Evolutionary conservation across 768 basidiomycete species (phyloP).

Genomic region (Leccinum fibrillosum): DNA sequence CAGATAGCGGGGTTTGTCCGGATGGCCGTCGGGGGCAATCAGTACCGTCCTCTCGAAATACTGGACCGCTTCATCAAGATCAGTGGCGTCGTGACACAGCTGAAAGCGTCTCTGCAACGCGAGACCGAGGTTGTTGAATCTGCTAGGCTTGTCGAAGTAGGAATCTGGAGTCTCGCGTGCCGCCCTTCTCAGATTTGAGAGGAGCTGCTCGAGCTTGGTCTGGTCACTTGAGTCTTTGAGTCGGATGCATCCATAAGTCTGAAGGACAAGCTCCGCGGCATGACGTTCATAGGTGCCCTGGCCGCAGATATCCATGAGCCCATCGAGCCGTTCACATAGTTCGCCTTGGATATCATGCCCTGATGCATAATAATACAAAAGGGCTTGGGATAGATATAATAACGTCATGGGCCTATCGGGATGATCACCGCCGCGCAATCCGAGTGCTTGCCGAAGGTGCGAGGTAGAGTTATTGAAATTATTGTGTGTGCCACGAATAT

Average conservation of each 20-base stretch:
- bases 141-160: background rate
- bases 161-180: background rate
- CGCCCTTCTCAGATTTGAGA: background rate
- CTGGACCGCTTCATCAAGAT: too few species aligned
- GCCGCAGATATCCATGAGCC: background rate
- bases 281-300: conserved; percentile 1
- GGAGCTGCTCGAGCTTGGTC: background rate
- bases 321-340: background rate
- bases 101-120: background rate
- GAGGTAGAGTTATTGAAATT: background rate
- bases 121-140: conserved; percentile 2
- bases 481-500: background rate
- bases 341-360: background rate
- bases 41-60: too few species aligned
- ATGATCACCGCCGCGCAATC: background rate
- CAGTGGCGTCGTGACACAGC: background rate
- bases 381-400: background rate
- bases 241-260: background rate
- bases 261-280: background rate
- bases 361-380: background rate
- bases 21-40: too few species aligned
- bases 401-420: conserved; percentile 7
- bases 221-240: background rate
- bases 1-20: background rate
- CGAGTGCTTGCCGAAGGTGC: conserved; percentile 7